Conservation (phyloP, 345 rosid species). For the Kernera saxatilis region DNA sequence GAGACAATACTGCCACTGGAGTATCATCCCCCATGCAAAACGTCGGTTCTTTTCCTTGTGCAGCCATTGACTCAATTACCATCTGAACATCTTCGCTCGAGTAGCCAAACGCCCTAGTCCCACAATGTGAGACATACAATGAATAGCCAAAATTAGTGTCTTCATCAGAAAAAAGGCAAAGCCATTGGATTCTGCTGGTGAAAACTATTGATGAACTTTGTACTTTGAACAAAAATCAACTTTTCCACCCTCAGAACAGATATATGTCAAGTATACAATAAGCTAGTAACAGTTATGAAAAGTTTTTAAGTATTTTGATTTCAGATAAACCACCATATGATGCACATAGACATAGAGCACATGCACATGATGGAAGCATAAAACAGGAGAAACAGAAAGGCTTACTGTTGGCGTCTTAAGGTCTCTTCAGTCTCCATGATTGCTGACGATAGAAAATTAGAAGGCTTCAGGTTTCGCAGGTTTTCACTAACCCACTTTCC, state of each 20-base stretch:
- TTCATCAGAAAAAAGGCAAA: not conserved
- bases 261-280: constrained; percentile 1
- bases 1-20: constrained; percentile 90
- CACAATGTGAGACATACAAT: constrained; percentile 11
- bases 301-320: not conserved
- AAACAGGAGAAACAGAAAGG: constrained; percentile 18
- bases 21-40: constrained; percentile 99
- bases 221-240: not conserved
- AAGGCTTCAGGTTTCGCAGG: constrained; percentile 62
- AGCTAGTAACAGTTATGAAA: not conserved
- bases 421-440: constrained; percentile 68
- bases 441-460: constrained; percentile 58
- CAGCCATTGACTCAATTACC: constrained; percentile 97
- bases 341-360: not conserved
- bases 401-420: constrained; percentile 93
- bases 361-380: not conserved
- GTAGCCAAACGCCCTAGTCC: constrained; percentile 91
- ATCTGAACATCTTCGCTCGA: constrained; percentile 99
- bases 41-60: constrained; percentile 97
- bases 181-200: not conserved
- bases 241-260: constrained; percentile 1
- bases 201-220: constrained; percentile 7
- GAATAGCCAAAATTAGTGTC: constrained; percentile 14
- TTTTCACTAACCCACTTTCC: constrained; percentile 93
- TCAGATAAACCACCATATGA: not conserved